Base-by-base conservation (phyloP, 441 rosid genomes). In the Erodium trifolium region DNA sequence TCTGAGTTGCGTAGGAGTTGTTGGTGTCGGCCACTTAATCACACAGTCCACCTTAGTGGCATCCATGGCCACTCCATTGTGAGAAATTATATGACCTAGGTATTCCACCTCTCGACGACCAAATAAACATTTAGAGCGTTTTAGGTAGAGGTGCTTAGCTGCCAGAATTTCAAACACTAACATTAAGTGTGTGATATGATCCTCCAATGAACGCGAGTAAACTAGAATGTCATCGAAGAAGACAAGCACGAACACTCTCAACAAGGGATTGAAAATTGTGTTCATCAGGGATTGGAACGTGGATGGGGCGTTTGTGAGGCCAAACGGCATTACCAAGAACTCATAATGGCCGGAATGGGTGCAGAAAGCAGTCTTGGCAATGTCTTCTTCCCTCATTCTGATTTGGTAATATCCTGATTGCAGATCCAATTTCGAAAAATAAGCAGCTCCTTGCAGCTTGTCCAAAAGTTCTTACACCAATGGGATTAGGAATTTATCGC, bases 241-340 rank as follows among this genome's bases (percentile, higher is more conserved):
- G 6, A 18, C 4, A 1, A 63, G 12, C 0, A 63, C n/a, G 18
- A 63, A 63, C 0, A 3, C 9, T 0, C 31, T 1, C 1, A 63
- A 12, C 2, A 17, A 9, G 0, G 66, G 35, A 0, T 34, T 6
- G 37, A 63, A 63, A 9, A 63, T 4, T 0, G 3, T 3, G 9
- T 63, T 63, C 66, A 63, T 63, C 1, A 27, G n/a, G 0, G 37
- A 11, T 2, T 63, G 35, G 12, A 63, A 63, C 0, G 66, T 5
- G 0, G 31, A 11, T 0, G 35, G 37, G 1, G 66, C 37, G 7
- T 63, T 63, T 1, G 66, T 63, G 13, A 63, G 13, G 2, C 39
- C 66, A 12, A 63, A 63, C 0, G 66, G 66, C 66, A 19, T 18
- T 2, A 63, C 66, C 39, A 63, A 10, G 27, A 63, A 63, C 39